Evolutionary conservation across 2,329 filamentous ascomycete species (phyloP).

Genomic region (Aureobasidium zeae): DNA sequence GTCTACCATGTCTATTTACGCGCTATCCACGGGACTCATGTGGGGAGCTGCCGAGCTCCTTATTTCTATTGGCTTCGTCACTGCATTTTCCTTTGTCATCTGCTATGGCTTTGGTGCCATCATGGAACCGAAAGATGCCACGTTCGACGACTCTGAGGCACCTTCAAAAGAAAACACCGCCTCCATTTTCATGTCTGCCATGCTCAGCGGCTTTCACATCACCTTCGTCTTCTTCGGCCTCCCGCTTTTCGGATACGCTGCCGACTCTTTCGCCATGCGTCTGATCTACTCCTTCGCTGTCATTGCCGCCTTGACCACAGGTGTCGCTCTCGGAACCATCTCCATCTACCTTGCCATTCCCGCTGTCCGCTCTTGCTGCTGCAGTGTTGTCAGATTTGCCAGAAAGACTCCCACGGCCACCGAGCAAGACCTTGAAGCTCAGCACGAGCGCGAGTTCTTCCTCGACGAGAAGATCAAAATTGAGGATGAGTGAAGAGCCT

Average conservation of each 20-base stretch:
- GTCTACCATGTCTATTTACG: slow-evolving; percentile 6
- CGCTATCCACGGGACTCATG: slow-evolving; percentile 1
- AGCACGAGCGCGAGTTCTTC: neutral
- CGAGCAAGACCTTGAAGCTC: slow-evolving; percentile 11
- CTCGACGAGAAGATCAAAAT: slow-evolving; percentile 7
- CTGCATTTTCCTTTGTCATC: slow-evolving; percentile 11
- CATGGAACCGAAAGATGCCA: neutral
- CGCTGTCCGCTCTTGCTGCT: neutral
- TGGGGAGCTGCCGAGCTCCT: slow-evolving; percentile 13
- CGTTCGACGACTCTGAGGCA: neutral
- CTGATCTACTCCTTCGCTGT: slow-evolving; percentile 12
- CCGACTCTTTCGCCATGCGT: slow-evolving; percentile 11
- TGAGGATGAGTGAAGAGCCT: slow-evolving; percentile 2
- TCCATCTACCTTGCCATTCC: slow-evolving; percentile 6
- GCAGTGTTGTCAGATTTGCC: neutral
- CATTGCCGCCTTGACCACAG: slow-evolving; percentile 10
- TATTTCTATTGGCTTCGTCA: slow-evolving; percentile 9
- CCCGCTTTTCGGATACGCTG: slow-evolving; percentile 4
- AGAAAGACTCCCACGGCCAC: slow-evolving; percentile 9
- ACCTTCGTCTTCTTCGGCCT: slow-evolving; percentile 14
- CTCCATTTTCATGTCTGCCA: slow-evolving; percentile 8
- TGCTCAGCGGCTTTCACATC: slow-evolving; percentile 13
- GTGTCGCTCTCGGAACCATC: slow-evolving; percentile 5
- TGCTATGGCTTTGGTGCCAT: slow-evolving; percentile 6
- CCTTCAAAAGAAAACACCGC: slow-evolving; percentile 12